Conservation (phyloP, 129 eudicot species). For the Sambucus nigra region DNA sequence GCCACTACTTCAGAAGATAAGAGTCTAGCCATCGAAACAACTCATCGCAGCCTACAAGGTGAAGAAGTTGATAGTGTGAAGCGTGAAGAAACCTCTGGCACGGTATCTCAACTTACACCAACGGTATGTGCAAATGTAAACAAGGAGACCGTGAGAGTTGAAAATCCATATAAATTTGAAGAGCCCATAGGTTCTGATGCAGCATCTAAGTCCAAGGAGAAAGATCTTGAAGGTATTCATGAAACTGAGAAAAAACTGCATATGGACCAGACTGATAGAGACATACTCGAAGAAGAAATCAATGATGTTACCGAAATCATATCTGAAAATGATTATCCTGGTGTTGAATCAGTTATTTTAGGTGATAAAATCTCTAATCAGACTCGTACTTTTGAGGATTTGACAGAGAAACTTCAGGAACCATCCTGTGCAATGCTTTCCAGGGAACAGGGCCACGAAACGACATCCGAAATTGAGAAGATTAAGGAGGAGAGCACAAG, state of each 20-base stretch:
- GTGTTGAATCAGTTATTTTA: conserved; percentile 12
- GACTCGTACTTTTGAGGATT: not conserved
- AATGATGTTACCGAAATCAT: conserved; percentile 10
- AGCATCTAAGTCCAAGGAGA: conserved; percentile 11
- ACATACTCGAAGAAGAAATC: conserved; percentile 16
- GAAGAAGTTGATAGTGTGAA: conserved; percentile 5
- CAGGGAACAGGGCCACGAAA: conserved; percentile 12
- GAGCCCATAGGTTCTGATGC: conserved; percentile 11
- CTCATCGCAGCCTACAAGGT: not conserved
- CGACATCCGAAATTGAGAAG: conserved; percentile 9
- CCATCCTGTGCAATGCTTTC: conserved; percentile 13
- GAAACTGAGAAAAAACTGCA: not conserved
- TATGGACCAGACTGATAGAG: conserved; percentile 4
- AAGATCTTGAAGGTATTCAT: conserved; percentile 10
- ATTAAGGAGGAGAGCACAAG: conserved; percentile 13
- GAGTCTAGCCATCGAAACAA: not conserved
- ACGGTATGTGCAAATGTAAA: not conserved
- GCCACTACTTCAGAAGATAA: conserved; percentile 4
- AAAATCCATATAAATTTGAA: conserved; percentile 7
- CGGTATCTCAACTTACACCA: not conserved
- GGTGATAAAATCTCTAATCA: conserved; percentile 8
- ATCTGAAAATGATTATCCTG: conserved; percentile 11
- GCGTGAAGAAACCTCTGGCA: conserved; percentile 3
- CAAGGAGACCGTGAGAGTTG: not conserved
- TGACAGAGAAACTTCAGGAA: conserved; percentile 10